These are phyloP conservation scores for Cyclotella atomus DNA, from an alignment of 108 stramenopile species.

Conservation along the genomic window DNA sequence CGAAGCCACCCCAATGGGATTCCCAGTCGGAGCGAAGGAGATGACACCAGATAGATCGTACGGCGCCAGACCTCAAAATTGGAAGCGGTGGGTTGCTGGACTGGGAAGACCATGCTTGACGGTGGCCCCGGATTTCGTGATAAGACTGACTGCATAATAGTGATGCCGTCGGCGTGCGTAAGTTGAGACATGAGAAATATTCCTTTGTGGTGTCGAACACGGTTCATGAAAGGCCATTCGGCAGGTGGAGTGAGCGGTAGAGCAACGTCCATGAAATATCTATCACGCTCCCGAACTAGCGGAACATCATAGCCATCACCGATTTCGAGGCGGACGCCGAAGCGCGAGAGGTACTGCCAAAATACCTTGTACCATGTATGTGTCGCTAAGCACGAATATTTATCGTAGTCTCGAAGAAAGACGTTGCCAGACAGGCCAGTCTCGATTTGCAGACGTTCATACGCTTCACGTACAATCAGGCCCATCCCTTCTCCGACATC, in stretches of 20 bases:
- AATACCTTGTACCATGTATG: slow-evolving; percentile 6
- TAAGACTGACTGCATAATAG: too few species aligned
- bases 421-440: slow-evolving; percentile 11
- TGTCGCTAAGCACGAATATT: not conserved
- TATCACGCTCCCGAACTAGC: not conserved
- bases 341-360: not conserved
- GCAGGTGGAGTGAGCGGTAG: not conserved
- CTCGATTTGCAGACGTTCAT: slow-evolving; percentile 6
- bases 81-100: too few species aligned
- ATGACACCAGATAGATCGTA: too few species aligned
- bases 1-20: too few species aligned
- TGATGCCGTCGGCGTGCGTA: too few species aligned
- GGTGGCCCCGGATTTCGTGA: too few species aligned
- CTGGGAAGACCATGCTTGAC: too few species aligned
- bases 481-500: not conserved
- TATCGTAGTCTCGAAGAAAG: not conserved
- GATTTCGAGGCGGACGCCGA: not conserved
- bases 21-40: too few species aligned
- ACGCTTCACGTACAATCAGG: not conserved
- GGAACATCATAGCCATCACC: not conserved
- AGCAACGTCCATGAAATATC: not conserved
- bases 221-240: not conserved
- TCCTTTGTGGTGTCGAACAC: not conserved
- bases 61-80: too few species aligned
- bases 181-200: too few species aligned